These are phyloP conservation scores for Colletotrichum trifolii DNA, from an alignment of 2,329 filamentous ascomycete genomes.

Conservation along the genomic window DNA sequence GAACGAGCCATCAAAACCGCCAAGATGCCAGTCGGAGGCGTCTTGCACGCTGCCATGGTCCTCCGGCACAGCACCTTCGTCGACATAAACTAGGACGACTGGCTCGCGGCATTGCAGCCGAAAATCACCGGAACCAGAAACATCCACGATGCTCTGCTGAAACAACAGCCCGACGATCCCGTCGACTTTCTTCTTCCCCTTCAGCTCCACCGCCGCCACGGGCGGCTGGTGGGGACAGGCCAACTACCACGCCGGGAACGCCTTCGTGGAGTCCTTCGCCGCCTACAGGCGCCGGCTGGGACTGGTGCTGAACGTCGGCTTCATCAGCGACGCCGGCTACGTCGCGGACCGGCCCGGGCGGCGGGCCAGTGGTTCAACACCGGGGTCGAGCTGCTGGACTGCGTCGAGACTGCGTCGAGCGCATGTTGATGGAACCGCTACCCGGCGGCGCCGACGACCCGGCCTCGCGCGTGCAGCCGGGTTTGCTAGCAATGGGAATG, in stretches of 20 bases:
- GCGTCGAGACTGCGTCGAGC: slow-evolving; percentile 18
- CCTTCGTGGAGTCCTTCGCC: slow-evolving; percentile 52
- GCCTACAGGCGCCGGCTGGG: slow-evolving; percentile 48
- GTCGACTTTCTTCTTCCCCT: slow-evolving; percentile 53
- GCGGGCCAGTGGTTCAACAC: slow-evolving; percentile 23
- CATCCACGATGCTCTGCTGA: slow-evolving; percentile 44
- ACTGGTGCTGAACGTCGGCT: slow-evolving; percentile 53
- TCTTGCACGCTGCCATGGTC: slow-evolving; percentile 55
- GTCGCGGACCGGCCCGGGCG: slow-evolving; percentile 41
- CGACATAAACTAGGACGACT: slow-evolving; percentile 50
- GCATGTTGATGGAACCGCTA: background rate
- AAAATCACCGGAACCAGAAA: slow-evolving; percentile 58
- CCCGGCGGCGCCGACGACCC: too few species aligned
- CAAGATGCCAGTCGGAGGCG: slow-evolving; percentile 48
- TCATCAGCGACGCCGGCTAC: slow-evolving; percentile 51
- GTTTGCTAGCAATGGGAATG: slow-evolving; percentile 13
- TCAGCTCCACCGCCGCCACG: slow-evolving; percentile 48
- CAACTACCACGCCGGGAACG: slow-evolving; percentile 54
- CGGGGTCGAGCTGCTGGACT: slow-evolving; percentile 13
- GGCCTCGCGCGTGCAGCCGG: background rate
- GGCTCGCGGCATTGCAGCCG: slow-evolving; percentile 47
- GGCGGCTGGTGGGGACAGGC: slow-evolving; percentile 49
- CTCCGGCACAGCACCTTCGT: slow-evolving; percentile 40
- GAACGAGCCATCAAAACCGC: slow-evolving; percentile 37
- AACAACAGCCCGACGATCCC: slow-evolving; percentile 29